Evolutionary conservation across 1,284 basidiomycete genomes (phyloP), one percentile per base, ranked within the genome.

Genomic region (Malassezia globosa): DNA sequence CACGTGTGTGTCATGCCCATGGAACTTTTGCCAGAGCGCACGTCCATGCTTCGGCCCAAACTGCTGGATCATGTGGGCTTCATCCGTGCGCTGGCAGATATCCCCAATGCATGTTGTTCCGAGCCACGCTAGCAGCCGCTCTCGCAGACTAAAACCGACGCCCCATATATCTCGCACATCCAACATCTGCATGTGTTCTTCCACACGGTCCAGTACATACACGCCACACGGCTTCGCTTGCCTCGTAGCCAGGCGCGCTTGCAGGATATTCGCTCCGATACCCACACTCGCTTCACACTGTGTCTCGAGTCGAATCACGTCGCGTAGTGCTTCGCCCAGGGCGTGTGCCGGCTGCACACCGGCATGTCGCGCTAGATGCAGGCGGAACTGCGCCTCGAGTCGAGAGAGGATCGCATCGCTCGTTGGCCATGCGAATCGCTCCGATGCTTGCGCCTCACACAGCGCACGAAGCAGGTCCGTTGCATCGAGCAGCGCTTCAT

Each of bases 401-500:
- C n/a, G 6, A 27, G 26, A 16, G 19, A 23, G 13, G 8, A 21
- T 14, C 14, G 14, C n/a, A 26, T 18, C 4, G 36, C 16, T 18
- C 2, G 10, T 18, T 10, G 11, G 11, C n/a, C 19, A 19, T 18
- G 16, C 3, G 16, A 19, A 19, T 19, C 13, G 8, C 10, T 18
- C 13, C 36, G 18, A 13, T 7, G 10, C 36, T 11, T 37, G 18
- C 10, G 35, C 29, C 29, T 31, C 29, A 8, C 10, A 10, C 37
- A 21, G 22, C 18, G 37, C 11, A 21, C 21, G 14, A 3, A 21
- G 10, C 19, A 4, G 7, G 10, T 10, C 13, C 21, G 85, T 83
- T 4, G 90, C 86, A 49, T 96, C 90, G 52, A 96, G 80, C 8
- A 96, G 77, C 0, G 88, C 90, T 72, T 97, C 92, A 59, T 97